phyloP scores from a whole-genome alignment of 208 protist genomes.

The Trypanosoma grayi region DNA sequence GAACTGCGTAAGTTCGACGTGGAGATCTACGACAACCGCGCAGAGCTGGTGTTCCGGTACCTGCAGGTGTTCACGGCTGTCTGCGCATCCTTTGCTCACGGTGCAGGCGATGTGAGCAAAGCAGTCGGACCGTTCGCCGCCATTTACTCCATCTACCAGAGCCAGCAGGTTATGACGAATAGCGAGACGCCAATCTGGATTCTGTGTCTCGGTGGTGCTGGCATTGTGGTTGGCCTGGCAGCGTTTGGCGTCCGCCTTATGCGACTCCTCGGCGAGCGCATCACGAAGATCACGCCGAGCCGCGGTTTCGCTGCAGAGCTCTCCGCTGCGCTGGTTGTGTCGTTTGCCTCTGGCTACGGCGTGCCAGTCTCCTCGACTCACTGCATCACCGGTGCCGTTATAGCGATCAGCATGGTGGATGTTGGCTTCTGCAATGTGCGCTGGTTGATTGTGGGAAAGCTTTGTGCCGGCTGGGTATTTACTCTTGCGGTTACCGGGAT shows the following conservation, averaged over 20 bases:
- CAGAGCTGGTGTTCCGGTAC: constrained; percentile 76
- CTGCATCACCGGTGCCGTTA: constrained; percentile 86
- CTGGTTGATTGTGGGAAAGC: constrained; percentile 74
- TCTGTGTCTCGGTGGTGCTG: constrained; percentile 60
- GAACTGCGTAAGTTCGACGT: constrained; percentile 29
- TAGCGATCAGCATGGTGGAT: constrained; percentile 78
- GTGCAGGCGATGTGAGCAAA: constrained; percentile 86
- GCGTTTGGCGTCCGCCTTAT: constrained; percentile 76
- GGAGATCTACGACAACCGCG: constrained; percentile 44
- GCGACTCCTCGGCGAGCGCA: constrained; percentile 64
- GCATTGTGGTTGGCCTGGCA: constrained; percentile 65
- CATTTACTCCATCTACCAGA: constrained; percentile 69
- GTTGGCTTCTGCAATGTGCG: constrained; percentile 53
- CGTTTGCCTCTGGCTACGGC: constrained; percentile 71
- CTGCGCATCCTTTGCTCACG: constrained; percentile 82
- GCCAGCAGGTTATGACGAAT: constrained; percentile 26
- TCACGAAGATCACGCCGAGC: constrained; percentile 78
- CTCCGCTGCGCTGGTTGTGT: constrained; percentile 66
- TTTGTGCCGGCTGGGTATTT: constrained; percentile 72
- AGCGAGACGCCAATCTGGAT: constrained; percentile 66
- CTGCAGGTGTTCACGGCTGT: constrained; percentile 83
- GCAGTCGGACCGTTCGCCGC: constrained; percentile 74
- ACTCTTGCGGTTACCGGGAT: constrained; percentile 55
- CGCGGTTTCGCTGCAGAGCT: constrained; percentile 77
- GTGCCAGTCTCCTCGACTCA: constrained; percentile 90